Conservation (phyloP, 1,284 basidiomycete species). For the Ceratobasidium sp. region DNA sequence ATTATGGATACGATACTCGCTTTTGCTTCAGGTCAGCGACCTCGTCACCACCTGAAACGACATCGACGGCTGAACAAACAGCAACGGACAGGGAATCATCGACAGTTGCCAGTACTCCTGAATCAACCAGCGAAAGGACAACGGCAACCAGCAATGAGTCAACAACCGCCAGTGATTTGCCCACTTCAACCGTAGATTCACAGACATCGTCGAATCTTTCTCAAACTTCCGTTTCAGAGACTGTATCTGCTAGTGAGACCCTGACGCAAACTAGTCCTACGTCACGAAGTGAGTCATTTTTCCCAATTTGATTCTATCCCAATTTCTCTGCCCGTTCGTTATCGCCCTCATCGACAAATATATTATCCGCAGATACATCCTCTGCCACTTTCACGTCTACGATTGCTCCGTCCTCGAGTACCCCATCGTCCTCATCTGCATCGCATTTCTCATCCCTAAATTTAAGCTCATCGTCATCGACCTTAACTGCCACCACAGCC, state of each 20-base stretch:
- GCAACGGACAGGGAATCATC: too few relatives aligned
- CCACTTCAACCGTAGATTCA: constrained; percentile 12
- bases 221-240: constrained; percentile 12
- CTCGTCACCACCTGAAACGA: too few relatives aligned
- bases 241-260: not conserved
- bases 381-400: too few relatives aligned
- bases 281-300: constrained; percentile 24
- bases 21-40: too few relatives aligned
- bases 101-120: not conserved
- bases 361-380: too few relatives aligned
- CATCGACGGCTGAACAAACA: too few relatives aligned
- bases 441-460: not conserved
- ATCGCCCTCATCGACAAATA: not conserved
- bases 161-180: too few relatives aligned
- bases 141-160: not conserved
- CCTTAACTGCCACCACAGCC: constrained; percentile 12
- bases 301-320: not conserved
- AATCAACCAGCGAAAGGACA: constrained; percentile 12
- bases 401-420: not conserved
- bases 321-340: not conserved
- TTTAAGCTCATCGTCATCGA: constrained; percentile 9
- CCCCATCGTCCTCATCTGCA: constrained; percentile 5
- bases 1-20: too few relatives aligned
- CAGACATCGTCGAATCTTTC: constrained; percentile 12
- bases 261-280: constrained; percentile 14